Percentiles rank a stretch among this genome's conserved stretches.
phyloP scores from a whole-genome alignment of 768 basidiomycete genomes.

The Xerocomus potaroensis region DNA sequence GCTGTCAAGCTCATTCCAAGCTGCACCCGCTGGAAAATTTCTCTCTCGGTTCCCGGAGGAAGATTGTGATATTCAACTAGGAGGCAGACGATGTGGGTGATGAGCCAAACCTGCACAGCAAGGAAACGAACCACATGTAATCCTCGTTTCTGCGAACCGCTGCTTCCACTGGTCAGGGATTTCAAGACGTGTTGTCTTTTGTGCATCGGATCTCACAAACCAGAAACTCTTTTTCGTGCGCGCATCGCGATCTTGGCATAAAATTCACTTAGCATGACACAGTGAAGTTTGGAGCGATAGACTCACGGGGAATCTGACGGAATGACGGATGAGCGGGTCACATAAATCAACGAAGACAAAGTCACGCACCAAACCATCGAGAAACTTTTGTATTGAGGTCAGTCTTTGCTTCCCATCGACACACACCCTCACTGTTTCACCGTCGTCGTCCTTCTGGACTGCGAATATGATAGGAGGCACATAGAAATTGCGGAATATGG shows the following conservation, averaged over 20 bases:
- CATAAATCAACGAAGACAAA: neutral
- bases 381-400: slow-evolving; percentile 43
- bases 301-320: slow-evolving; percentile 53
- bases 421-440: slow-evolving; percentile 39
- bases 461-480: slow-evolving; percentile 50
- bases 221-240: slow-evolving; percentile 59
- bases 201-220: slow-evolving; percentile 49
- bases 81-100: neutral
- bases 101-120: neutral
- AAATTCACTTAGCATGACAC: slow-evolving; percentile 9
- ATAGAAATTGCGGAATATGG: slow-evolving; percentile 50
- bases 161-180: slow-evolving; percentile 51
- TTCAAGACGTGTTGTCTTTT: slow-evolving; percentile 42
- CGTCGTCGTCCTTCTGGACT: slow-evolving; percentile 38
- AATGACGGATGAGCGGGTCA: slow-evolving; percentile 7
- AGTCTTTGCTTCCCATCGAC: slow-evolving; percentile 54
- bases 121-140: slow-evolving; percentile 59
- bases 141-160: slow-evolving; percentile 49
- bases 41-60: slow-evolving; percentile 56
- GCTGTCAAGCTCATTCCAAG: slow-evolving; percentile 70
- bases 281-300: neutral
- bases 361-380: slow-evolving; percentile 40
- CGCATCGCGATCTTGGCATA: slow-evolving; percentile 48
- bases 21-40: slow-evolving; percentile 81
- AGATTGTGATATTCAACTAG: slow-evolving; percentile 68